Percentiles rank a stretch among this genome's conserved stretches.
These are phyloP conservation scores for Cryptosporidium andersoni DNA, from an alignment of 169 alveolate species.

Conservation along the genomic window DNA sequence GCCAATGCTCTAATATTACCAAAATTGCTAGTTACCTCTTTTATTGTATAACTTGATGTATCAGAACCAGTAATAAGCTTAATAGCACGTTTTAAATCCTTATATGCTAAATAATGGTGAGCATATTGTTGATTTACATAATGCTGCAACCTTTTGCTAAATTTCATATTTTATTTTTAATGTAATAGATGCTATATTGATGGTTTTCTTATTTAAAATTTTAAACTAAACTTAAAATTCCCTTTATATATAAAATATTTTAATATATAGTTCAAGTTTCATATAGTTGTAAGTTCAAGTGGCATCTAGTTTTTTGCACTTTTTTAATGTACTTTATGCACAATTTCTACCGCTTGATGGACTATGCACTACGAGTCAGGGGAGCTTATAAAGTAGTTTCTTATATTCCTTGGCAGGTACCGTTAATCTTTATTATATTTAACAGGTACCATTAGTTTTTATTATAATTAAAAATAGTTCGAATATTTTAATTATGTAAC, in stretches of 20 bases:
- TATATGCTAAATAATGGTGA: slow-evolving; percentile 78
- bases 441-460: no score
- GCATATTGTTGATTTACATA: slow-evolving; percentile 74
- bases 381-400: background rate
- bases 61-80: slow-evolving; percentile 80
- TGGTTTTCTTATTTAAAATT: background rate
- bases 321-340: no score
- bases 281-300: background rate
- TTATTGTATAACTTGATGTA: slow-evolving; percentile 77
- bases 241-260: background rate
- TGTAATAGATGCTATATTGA: background rate
- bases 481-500: no score
- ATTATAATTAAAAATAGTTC: no score
- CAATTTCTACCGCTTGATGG: background rate
- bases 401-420: no score
- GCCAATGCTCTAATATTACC: slow-evolving; percentile 78
- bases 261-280: background rate
- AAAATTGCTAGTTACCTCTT: slow-evolving; percentile 77
- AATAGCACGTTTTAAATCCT: slow-evolving; percentile 79
- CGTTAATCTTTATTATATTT: no score
- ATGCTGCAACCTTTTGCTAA: slow-evolving; percentile 77
- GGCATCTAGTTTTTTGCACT: no score
- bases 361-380: background rate
- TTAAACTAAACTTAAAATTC: background rate
- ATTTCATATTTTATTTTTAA: slow-evolving; percentile 74